Base-by-base conservation (phyloP, 2,329 filamentous ascomycete species). In the Colletotrichum limetticola region DNA sequence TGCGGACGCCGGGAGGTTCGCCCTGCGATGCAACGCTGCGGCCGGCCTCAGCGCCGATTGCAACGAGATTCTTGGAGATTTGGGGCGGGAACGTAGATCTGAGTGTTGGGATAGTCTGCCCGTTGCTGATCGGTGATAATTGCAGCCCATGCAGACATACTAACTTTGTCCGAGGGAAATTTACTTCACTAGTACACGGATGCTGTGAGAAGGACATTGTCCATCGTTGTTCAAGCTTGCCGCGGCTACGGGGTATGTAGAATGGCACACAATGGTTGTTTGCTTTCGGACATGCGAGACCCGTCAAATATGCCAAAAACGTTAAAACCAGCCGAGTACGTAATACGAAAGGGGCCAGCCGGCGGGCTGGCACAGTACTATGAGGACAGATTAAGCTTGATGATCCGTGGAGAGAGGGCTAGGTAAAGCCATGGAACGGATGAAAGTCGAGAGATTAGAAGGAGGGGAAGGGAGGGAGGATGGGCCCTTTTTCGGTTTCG, bases 231-330 rank as follows among this genome's bases (percentile, higher is more conserved):
- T 49, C 42, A 49, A 49, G 42, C 42, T 49, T 49, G 42, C 42
- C 6, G 42, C 42, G 42, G 42, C 8, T 49, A n/a, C 7, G 42
- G 32, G 11, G 32, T 5, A 12, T 32, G 32, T 32, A 12, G 32
- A 32, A 49, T 32, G 35, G 58, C 58, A 26, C 26, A 24, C 4
- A 42, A 24, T 26, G n/a, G 8, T 16, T 4, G 37, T n/a, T 16
- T 14, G 59, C 24, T 28, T n/a, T 49, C 11, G 32, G 37, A 37
- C 59, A 28, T 52, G 30, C 37, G n/a, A n/a, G 26, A 52, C 24
- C 59, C 42, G 59, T 42, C 59, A 62, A 61, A 30, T 49, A 24
- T 30, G 59, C 59, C 26, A 62, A 49, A 62, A n/a, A 62, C 24
- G 59, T 62, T 52, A 52, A 62, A 62, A 12, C n/a, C 59, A 49